Conservation (phyloP, 2,329 filamentous ascomycete genomes). For the Teratosphaeria viscida region DNA sequence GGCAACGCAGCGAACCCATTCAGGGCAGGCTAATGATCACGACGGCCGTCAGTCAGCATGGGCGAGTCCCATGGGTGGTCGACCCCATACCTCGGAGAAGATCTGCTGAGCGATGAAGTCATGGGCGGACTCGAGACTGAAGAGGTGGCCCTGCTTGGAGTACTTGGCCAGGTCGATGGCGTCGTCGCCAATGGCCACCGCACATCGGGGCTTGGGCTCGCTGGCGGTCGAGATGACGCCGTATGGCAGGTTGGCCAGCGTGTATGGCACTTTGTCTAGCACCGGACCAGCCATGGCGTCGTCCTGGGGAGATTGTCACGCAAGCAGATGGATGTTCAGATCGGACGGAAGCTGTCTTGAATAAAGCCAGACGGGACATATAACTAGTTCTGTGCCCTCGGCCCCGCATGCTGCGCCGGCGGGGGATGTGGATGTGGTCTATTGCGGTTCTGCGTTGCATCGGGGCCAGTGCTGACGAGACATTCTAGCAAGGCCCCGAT, state of each 20-base stretch:
- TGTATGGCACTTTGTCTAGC: conserved; percentile 18
- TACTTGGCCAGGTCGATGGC: conserved; percentile 18
- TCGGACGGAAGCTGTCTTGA: not conserved
- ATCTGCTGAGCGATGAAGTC: conserved; percentile 10
- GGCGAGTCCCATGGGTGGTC: not conserved
- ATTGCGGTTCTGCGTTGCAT: not conserved
- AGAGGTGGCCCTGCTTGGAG: conserved; percentile 13
- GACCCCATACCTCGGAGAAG: conserved; percentile 11
- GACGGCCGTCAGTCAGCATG: conserved; percentile 1
- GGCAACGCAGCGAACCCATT: conserved; percentile 42
- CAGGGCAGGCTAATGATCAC: conserved; percentile 26
- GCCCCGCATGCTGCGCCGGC: not conserved
- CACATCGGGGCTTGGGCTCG: conserved; percentile 18
- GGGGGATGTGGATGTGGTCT: not conserved
- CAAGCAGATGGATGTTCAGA: not conserved
- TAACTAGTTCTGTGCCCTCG: not conserved
- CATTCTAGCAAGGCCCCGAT: not conserved
- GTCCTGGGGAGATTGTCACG: not conserved
- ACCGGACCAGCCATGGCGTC: conserved; percentile 9
- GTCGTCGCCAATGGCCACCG: conserved; percentile 22
- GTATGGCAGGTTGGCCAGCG: conserved; percentile 20
- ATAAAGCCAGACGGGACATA: not conserved
- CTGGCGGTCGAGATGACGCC: conserved; percentile 19
- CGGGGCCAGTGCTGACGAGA: not conserved
- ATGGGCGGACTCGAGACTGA: conserved; percentile 8